Evolutionary conservation across 1,284 basidiomycete genomes (phyloP), one percentile per base, ranked within the genome.

Genomic region (Phenoliferia sp.): DNA sequence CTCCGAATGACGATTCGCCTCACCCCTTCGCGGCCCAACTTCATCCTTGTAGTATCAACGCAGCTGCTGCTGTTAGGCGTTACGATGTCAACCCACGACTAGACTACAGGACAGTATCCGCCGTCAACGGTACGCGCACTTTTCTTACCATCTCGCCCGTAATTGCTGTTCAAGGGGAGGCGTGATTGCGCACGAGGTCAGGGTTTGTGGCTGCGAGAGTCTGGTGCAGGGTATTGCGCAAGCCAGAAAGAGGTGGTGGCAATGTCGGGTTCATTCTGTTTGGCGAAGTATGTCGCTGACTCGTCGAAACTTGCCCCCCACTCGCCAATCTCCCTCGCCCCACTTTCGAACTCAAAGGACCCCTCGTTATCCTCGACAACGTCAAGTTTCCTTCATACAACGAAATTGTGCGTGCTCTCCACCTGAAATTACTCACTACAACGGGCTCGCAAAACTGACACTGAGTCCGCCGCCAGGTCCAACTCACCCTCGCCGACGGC

Each of bases 371-470:
- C 22, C 84, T 99, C 72, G 96, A 99, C 82, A 97, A 99, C 80
- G 96, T 99, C 85, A 98, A 98, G 90, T 99, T 99, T 81, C 91
- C 95, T 5, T 94, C 94, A n/a, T 99, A 97, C 85, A 99, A 99
- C 80, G 96, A 99, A 84, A 99, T 98, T 22, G 59, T n/a, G n/a
- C 33, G 5, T 35, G 32, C 44, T 35, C 28, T 12, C 22, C 4
- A 19, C 32, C 10, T 22, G 3, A 17, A 22, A 16, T 3, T 36
- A 4, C 26, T 2, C 2, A 19, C 29, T n/a, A n/a, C n/a, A n/a
- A n/a, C n/a, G n/a, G n/a, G n/a, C n/a, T n/a, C n/a, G n/a, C n/a
- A n/a, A 28, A 15, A 28, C 31, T 31, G 15, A 16, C 63, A 1
- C 34, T 2, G 3, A 19, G 16, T 3, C 9, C 39, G 17, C 26